Evolutionary conservation across 2,329 filamentous ascomycete genomes (phyloP).

Genomic region (Aureobasidium leucospermi): DNA sequence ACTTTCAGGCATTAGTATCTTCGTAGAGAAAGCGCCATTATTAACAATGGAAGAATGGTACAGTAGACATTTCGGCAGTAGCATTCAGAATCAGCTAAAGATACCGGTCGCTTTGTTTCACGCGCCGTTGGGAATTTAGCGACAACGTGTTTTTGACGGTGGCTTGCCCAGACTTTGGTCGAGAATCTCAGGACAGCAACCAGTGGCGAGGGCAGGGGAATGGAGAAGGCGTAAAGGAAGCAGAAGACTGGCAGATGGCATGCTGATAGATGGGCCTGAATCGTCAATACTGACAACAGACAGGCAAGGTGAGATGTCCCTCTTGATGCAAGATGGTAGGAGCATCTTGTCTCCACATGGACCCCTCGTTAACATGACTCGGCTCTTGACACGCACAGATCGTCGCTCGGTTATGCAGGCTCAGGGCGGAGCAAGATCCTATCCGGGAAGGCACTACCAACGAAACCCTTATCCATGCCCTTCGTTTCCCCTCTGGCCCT

Average conservation of each 20-base stretch:
- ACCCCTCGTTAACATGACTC: not conserved
- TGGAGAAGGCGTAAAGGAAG: not conserved
- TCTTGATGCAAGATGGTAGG: no score
- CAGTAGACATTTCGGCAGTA: not conserved
- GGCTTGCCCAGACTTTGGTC: not conserved
- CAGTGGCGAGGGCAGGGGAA: not conserved
- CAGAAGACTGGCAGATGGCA: no score
- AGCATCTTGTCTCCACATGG: not conserved
- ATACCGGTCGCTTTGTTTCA: not conserved
- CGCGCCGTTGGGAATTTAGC: conserved; percentile 2
- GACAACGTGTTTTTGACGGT: conserved; percentile 2
- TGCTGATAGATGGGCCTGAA: no score
- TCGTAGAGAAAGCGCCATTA: not conserved
- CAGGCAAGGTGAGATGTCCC: not conserved
- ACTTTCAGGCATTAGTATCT: not conserved
- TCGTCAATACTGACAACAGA: no score
- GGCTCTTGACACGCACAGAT: not conserved
- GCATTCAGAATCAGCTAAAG: not conserved
- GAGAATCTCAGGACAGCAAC: not conserved
- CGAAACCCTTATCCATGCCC: not conserved
- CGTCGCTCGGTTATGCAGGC: not conserved
- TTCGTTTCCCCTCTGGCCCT: not conserved
- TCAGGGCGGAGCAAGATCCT: not conserved
- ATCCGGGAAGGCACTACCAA: not conserved
- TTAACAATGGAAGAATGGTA: not conserved